Evolutionary conservation across 805 yeast genomes (phyloP), one percentile per base, ranked within the genome.

Genomic region (Wickerhamiella kurtzmanii): DNA sequence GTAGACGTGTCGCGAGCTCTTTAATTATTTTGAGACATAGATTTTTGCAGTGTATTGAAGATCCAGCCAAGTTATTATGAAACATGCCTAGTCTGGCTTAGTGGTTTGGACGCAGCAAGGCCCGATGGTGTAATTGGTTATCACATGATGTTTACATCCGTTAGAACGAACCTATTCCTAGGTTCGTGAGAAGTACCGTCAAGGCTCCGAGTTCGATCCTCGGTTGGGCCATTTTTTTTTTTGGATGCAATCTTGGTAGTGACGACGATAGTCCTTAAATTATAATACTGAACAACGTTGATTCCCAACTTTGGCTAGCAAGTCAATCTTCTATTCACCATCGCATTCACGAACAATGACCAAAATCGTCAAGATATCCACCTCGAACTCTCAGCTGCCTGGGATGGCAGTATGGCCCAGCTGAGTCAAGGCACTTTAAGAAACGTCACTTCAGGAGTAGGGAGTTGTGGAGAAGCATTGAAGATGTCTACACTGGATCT

Each of bases 401-500:
- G n/a, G n/a, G 32, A 25, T 25, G 32, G 32, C 11, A 6, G 32
- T 25, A 11, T 6, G 9, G 6, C 6, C 32, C 11, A 11, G 32
- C 32, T 25, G 32, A 25, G 32, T 25, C 32, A 25, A 25, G 44
- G 32, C 32, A 25, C 9, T 6, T 6, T 25, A 6, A 11, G 32
- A 25, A 25, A 25, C 32, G 32, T 25, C 32, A 25, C 32, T 25
- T 11, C 11, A 11, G 6, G 6, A 25, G 32, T 11, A 6, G 6
- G 32, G 32, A 6, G 32, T 25, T 25, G 32, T 25, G 32, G 32
- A 25, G 39, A 2, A 13, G 18, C 22, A 19, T 17, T 3, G 2
- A 51, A 50, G 52, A 50, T 56, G 47, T 48, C 53, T 37, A 66
- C 61, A 44, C 55, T 66, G 22, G 57, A 62, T 47, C 55, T 67